These are phyloP conservation scores for Penicillium decumbens DNA, from an alignment of 2,329 filamentous ascomycete species.

Conservation along the genomic window DNA sequence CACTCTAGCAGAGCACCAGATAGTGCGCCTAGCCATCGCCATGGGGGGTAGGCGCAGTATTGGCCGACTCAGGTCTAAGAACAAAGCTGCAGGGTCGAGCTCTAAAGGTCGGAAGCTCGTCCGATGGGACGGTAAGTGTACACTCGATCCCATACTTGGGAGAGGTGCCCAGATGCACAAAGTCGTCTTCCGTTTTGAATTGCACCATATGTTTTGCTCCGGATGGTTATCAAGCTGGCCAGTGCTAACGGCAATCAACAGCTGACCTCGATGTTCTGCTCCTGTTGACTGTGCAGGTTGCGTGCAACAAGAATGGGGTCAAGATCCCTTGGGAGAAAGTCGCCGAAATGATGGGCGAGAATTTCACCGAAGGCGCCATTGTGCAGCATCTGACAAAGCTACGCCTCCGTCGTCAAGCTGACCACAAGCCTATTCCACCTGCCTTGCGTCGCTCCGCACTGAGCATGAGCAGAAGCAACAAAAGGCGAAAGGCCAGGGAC, in stretches of 20 bases:
- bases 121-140: slow-evolving; percentile 42
- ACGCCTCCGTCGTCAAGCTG: slow-evolving; percentile 32
- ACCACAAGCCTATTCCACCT: slow-evolving; percentile 38
- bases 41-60: background rate
- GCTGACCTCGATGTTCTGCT: slow-evolving; percentile 44
- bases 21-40: background rate
- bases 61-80: no score
- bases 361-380: slow-evolving; percentile 44
- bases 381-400: slow-evolving; percentile 47
- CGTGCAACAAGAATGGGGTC: slow-evolving; percentile 35
- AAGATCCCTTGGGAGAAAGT: slow-evolving; percentile 44
- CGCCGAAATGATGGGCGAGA: slow-evolving; percentile 37
- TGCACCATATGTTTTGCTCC: background rate
- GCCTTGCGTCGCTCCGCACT: slow-evolving; percentile 32
- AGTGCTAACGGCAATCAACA: slow-evolving; percentile 22
- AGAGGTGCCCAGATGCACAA: background rate
- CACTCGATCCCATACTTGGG: background rate
- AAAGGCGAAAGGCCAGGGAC: no score
- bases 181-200: background rate
- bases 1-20: background rate
- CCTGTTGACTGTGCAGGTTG: slow-evolving; percentile 41
- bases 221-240: background rate
- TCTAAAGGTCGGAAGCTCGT: slow-evolving; percentile 35
- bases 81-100: no score
- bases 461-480: no score